Percentiles rank a stretch among this genome's conserved stretches.
Conservation (phyloP, 495 filamentous ascomycete genomes). For the Aspergillus affinis region DNA sequence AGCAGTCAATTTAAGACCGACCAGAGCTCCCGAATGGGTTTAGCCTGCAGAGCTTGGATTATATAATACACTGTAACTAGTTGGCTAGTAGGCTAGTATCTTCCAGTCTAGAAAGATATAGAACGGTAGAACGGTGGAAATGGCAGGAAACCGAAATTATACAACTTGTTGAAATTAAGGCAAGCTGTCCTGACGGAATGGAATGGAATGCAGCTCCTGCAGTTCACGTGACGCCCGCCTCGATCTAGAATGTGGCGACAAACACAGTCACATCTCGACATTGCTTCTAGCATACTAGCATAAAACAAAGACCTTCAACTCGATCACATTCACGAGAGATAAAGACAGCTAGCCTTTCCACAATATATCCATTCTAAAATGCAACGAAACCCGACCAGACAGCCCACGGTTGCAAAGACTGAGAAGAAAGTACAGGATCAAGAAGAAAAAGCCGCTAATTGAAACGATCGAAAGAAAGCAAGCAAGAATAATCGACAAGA, state of each 20-base stretch:
- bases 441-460: not conserved
- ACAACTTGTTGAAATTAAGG: too few relatives aligned
- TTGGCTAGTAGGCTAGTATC: too few relatives aligned
- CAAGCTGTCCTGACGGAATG: too few relatives aligned
- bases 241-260: too few relatives aligned
- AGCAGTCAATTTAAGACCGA: not conserved
- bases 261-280: too few relatives aligned
- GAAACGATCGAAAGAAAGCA: constrained; percentile 6
- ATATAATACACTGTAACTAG: not conserved
- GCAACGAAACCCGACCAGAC: not conserved
- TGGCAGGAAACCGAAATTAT: too few relatives aligned
- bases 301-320: not conserved
- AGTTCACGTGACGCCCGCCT: not conserved
- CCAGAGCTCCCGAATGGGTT: not conserved
- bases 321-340: not conserved
- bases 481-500: constrained; percentile 3
- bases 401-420: not conserved
- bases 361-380: not conserved
- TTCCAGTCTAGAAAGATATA: too few relatives aligned
- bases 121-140: too few relatives aligned
- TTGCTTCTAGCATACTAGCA: too few relatives aligned
- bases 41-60: not conserved
- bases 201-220: not conserved
- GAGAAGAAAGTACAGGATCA: not conserved
- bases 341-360: not conserved